These are phyloP conservation scores for Albugo laibachii DNA, from an alignment of 352 stramenopile genomes.

Conservation along the genomic window DNA sequence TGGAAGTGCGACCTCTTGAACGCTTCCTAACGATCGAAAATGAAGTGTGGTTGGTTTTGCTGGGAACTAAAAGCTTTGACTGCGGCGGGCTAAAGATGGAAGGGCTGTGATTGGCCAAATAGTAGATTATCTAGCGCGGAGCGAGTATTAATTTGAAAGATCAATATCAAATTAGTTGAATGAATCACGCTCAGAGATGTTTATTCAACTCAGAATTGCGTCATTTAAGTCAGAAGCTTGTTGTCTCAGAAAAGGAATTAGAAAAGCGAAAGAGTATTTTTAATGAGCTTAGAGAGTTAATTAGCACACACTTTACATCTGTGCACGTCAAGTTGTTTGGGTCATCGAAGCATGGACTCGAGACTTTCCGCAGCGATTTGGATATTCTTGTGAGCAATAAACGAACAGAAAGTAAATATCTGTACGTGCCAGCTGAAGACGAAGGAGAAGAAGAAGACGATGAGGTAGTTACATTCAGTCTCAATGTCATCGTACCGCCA, in stretches of 20 bases:
- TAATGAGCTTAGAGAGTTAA: constrained; percentile 20
- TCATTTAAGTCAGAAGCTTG: too few species aligned
- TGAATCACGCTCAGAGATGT: too few species aligned
- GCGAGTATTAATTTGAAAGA: too few species aligned
- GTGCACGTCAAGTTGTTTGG: constrained; percentile 40
- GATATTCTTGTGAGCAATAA: constrained; percentile 52
- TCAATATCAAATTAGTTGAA: too few species aligned
- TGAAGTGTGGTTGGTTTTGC: too few species aligned
- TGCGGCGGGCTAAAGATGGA: too few species aligned
- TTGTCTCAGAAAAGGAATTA: constrained; percentile 10
- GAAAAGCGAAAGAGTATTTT: constrained; percentile 19
- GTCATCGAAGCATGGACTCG: constrained; percentile 41
- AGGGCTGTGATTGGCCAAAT: too few species aligned
- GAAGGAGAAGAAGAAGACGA: constrained; percentile 6
- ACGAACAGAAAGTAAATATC: constrained; percentile 2
- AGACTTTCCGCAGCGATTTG: constrained; percentile 57
- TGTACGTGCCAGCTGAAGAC: not conserved
- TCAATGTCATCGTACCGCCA: not conserved
- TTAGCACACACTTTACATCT: constrained; percentile 17
- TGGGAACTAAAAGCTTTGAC: too few species aligned
- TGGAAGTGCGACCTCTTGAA: too few species aligned
- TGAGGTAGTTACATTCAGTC: not conserved
- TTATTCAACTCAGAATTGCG: too few species aligned
- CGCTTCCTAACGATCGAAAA: too few species aligned
- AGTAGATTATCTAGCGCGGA: too few species aligned